Conservation (phyloP, 2,329 filamentous ascomycete species). For the Colletotrichum australisinense region DNA sequence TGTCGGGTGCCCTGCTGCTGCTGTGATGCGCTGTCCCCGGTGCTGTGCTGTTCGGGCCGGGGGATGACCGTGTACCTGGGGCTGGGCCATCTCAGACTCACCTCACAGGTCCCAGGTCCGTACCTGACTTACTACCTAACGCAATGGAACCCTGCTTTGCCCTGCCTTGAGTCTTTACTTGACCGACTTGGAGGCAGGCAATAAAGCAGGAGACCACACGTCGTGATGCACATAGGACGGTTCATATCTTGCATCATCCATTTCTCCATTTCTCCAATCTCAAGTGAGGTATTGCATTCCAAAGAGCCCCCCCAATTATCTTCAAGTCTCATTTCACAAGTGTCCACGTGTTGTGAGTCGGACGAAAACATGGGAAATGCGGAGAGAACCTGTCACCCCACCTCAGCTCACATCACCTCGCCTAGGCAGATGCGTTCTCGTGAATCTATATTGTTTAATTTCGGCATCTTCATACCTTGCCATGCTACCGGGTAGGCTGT, state of each 20-base stretch:
- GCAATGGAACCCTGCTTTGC: neutral
- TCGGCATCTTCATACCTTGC: neutral
- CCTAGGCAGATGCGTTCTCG: neutral
- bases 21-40: conserved; percentile 10
- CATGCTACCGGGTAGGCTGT: neutral
- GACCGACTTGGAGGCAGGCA: neutral
- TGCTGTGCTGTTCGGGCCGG: neutral
- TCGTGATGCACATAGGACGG: too few species aligned
- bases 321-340: too few species aligned
- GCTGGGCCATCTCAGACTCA: neutral
- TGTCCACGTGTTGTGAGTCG: neutral
- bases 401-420: neutral
- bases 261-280: too few species aligned
- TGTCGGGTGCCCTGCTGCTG: neutral
- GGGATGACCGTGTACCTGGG: conserved; percentile 29
- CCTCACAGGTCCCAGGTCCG: neutral
- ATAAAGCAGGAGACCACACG: neutral
- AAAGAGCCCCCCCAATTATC: neutral
- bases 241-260: too few species aligned
- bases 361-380: neutral
- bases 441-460: neutral
- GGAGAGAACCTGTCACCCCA: neutral
- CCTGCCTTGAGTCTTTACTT: neutral
- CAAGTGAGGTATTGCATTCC: neutral
- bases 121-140: neutral